These are phyloP conservation scores for Globisporangium cederbergense DNA, from an alignment of 352 stramenopile genomes.

Conservation along the genomic window DNA sequence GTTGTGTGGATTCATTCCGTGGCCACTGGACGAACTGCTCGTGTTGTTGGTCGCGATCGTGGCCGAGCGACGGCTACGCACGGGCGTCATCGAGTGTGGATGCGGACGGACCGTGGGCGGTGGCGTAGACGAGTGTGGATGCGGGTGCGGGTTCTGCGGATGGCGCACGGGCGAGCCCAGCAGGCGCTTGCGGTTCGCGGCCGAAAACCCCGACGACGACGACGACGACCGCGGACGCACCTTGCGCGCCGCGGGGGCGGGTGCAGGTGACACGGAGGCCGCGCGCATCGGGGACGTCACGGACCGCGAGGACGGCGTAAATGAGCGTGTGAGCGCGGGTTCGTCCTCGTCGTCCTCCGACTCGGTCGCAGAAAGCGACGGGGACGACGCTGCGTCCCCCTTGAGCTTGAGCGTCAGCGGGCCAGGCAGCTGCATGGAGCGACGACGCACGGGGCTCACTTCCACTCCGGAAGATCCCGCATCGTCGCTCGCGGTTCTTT, in stretches of 20 bases:
- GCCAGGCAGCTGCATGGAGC: conserved; percentile 7
- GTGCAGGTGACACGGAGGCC: background rate
- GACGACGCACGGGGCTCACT: conserved; percentile 2
- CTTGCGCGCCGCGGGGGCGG: conserved; percentile 3
- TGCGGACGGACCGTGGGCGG: background rate
- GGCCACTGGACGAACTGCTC: background rate
- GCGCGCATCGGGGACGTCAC: conserved; percentile 16
- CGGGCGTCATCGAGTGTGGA: background rate
- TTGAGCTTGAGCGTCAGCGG: conserved; percentile 15
- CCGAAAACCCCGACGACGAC: conserved; percentile 17
- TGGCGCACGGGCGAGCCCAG: background rate
- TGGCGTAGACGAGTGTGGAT: background rate
- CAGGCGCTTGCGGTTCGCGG: conserved; percentile 14
- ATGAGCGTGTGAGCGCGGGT: background rate
- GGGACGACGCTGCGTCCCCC: conserved; percentile 14
- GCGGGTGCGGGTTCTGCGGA: background rate
- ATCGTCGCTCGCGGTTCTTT: no score
- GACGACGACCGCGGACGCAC: conserved; percentile 20
- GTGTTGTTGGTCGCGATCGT: conserved; percentile 15
- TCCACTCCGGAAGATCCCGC: background rate
- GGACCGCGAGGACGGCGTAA: background rate
- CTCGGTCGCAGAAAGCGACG: conserved; percentile 45
- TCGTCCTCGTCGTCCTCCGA: conserved; percentile 45
- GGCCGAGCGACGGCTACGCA: conserved; percentile 7
- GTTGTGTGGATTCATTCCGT: background rate